Evolutionary conservation across 2,329 filamentous ascomycete genomes (phyloP).

Genomic region (Akanthomyces uredinophilus): DNA sequence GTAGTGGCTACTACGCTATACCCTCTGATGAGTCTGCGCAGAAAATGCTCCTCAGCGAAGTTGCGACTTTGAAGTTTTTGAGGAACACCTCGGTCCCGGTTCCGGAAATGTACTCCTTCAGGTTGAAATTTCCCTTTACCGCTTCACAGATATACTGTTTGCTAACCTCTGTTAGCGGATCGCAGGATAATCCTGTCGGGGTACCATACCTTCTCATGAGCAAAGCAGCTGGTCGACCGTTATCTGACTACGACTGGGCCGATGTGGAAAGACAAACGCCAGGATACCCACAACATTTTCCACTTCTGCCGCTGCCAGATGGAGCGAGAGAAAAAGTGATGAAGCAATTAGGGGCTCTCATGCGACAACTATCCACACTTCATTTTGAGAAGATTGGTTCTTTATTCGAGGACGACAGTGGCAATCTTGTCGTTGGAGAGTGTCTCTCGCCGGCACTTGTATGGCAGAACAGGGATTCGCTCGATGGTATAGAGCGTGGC

Average conservation of each 20-base stretch:
- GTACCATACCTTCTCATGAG: conserved; percentile 23
- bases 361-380: conserved; percentile 16
- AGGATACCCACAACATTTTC: conserved; percentile 7
- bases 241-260: conserved; percentile 20
- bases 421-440: conserved; percentile 19
- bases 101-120: conserved; percentile 21
- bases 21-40: conserved; percentile 15
- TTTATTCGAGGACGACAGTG: conserved; percentile 17
- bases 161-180: not conserved
- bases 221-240: conserved; percentile 18
- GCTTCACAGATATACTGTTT: conserved; percentile 1
- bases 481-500: conserved; percentile 22
- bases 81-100: conserved; percentile 18
- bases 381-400: conserved; percentile 23
- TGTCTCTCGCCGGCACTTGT: conserved; percentile 21
- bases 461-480: conserved; percentile 21
- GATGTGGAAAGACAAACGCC: not conserved
- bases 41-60: conserved; percentile 20
- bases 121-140: conserved; percentile 12
- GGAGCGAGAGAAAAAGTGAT: conserved; percentile 19
- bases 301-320: conserved; percentile 19
- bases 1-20: too few species aligned
- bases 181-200: conserved; percentile 18
- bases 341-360: conserved; percentile 19
- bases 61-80: conserved; percentile 18